Evolutionary conservation across 2,329 filamentous ascomycete species (phyloP), one percentile per base, ranked within the genome.

Genomic region (Neonectria neomacrospora): DNA sequence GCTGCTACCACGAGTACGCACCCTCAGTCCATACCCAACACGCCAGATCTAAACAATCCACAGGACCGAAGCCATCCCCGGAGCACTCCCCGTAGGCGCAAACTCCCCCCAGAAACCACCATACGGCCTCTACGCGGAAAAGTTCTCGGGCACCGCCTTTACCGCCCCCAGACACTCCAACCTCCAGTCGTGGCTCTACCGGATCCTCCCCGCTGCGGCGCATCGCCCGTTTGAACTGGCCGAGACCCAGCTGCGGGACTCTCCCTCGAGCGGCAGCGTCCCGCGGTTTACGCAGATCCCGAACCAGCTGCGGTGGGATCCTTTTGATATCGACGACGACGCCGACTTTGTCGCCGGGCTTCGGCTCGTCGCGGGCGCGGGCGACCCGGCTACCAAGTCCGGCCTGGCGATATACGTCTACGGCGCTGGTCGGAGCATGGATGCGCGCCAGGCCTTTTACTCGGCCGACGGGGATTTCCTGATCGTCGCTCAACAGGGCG

Each of bases 361-460:
- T 65, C 88, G 90, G 63, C 83, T 94, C 20, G 83, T 97, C 9
- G 92, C 91, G 2, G 92, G 92, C 5, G 90, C 92, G 0, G 94
- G 94, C 14, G 91, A 96, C 71, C 89, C 92, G 0, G 90, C 90
- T 0, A 85, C 91, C 76, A 97, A 97, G 79, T 83, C 86, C n/a
- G 94, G 94, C 0, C 71, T 96, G 45, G 93, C 91, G n/a, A 93
- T 96, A 61, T 90, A 91, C 76, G 87, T 96, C 58, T 97, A 92
- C 74, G 90, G 91, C 1, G 92, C 91, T 0, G 91, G 91, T 16
- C 89, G 87, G 75, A 88, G 90, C 74, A 97, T 97, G 94, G 82
- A 83, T 51, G 79, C 83, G 14, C 86, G 86, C 34, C 83, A 90
- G 54, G 92, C 92, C 0, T 96, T 94, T 77, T 96, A 95, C 82